Base-by-base conservation (phyloP, 2,329 filamentous ascomycete species). In the Aspergillus candidus region DNA sequence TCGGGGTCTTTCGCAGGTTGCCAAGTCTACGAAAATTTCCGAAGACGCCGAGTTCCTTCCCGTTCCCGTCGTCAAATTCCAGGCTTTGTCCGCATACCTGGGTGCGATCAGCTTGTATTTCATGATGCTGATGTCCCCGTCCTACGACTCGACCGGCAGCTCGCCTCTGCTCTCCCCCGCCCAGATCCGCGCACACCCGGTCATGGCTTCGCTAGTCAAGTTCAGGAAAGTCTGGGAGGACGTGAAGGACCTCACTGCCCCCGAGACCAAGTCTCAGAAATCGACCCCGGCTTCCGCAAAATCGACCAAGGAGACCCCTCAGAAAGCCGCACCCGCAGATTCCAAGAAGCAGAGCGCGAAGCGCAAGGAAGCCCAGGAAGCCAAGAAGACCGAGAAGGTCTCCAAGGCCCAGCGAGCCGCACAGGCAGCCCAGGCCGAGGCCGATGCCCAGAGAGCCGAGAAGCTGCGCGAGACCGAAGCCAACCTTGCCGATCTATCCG, bases 61-160 rank as follows among this genome's bases (percentile, higher is more conserved):
- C 2, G 64, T 84, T n/a, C 72, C 78, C 15, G 73, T 82, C 7
- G 75, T 88, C 46, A 93, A 91, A 63, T 83, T 86, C 61, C 83
- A 88, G 65, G 82, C 90, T 10, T 73, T 94, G 32, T 84, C 87
- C 4, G 87, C 89, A 47, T 97, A 98, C 61, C 74, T 97, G 17
- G 88, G 86, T 35, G 78, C 88, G 1, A 74, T 98, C 54, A 84
- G 86, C 38, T 90, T 95, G 80, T 98, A 98, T 67, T 95, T 98
- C 65, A 87, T 90, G 32, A 78, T 97, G 31, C 72, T 98, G n/a
- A 88, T 88, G 10, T 94, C 88, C 0, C 83, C 22, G 22, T 27
- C 83, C 2, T 75, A 82, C 39, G 80, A 82, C 46, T 70, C 72
- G 1, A 68, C 73, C 31, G 75, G 74, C 6, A 66, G 71, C 0